Percentiles rank a stretch among this genome's conserved stretches.
phyloP scores from a whole-genome alignment of 352 stramenopile genomes.

The Hyaloperonospora arabidopsidis region DNA sequence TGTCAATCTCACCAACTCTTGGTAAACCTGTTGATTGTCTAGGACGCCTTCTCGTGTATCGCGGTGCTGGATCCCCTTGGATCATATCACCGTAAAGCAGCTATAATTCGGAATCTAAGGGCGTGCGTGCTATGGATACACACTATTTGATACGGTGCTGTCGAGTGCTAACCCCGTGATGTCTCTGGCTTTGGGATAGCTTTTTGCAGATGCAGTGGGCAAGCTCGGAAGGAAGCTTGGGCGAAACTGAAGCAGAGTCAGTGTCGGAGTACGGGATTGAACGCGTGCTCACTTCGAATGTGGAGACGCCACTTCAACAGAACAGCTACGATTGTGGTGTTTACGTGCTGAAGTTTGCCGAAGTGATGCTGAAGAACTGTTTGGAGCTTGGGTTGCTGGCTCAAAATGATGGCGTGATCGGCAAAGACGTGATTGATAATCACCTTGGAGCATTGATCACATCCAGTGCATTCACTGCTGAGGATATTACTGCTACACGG shows the following conservation, averaged over 20 bases:
- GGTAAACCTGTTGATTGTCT: conserved; percentile 3
- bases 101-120: conserved; percentile 51
- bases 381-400: conserved; percentile 15
- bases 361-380: conserved; percentile 49
- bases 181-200: conserved; percentile 10
- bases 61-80: conserved; percentile 65
- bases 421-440: conserved; percentile 33
- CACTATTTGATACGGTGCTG: neutral
- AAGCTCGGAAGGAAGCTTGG: conserved; percentile 15
- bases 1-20: neutral
- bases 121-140: conserved; percentile 25
- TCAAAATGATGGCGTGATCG: conserved; percentile 26
- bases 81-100: conserved; percentile 51
- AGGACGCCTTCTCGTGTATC: conserved; percentile 48
- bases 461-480: conserved; percentile 29
- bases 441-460: conserved; percentile 38
- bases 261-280: conserved; percentile 31
- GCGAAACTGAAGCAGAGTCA: conserved; percentile 5
- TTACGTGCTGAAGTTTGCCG: conserved; percentile 54
- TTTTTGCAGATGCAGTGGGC: conserved; percentile 53
- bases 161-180: neutral
- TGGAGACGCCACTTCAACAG: conserved; percentile 46
- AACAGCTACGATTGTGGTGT: conserved; percentile 66
- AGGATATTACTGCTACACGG: conserved; percentile 32
- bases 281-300: conserved; percentile 25